Evolutionary conservation across 805 yeast genomes (phyloP), one percentile per base, ranked within the genome.

Genomic region (Millerozyma miso): DNA sequence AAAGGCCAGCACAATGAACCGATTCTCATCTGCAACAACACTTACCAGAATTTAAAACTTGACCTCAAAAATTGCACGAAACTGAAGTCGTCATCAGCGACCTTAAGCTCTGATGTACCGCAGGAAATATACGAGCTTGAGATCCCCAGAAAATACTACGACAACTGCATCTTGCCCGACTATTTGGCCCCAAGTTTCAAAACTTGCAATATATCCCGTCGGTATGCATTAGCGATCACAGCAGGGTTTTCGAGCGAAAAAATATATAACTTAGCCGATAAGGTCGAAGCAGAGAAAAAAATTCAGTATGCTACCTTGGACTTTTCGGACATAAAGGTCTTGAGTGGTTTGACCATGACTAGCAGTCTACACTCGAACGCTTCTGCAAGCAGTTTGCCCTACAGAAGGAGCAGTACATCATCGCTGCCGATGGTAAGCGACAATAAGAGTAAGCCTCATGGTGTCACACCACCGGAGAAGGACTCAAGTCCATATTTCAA

Each of bases 141-240:
- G 44, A 65, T 76, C 15, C 79, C 80, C 0, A 47, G 46, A 17
- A 52, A 61, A 37, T 55, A 67, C 42, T 73, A 63, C 45, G 50
- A 61, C 19, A 67, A 65, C 46, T 69, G 77, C 35, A 55, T 62
- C 2, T 47, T 78, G 14, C 83, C 85, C 0, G 72, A 68, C 37
- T 50, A 66, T 34, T 59, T 76, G 3, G 62, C 80, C 2, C 85
- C 87, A 2, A 59, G 76, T 15, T 83, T 83, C 55, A 58, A 55
- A 19, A 72, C 81, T 3, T 80, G 86, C 52, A 81, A 80, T 51
- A 68, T 83, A 17, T 53, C 63, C 8, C 65, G 85, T 32, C 48
- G 44, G 33, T 61, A 61, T 39, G 38, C 45, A 7, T 39, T 60
- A 4, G 19, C 47, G 2, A 47, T 61, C 1, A 47, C 41, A 2